Evolutionary conservation across 148 eudicot species (phyloP).

Genomic region (Heliosperma pusillum): DNA sequence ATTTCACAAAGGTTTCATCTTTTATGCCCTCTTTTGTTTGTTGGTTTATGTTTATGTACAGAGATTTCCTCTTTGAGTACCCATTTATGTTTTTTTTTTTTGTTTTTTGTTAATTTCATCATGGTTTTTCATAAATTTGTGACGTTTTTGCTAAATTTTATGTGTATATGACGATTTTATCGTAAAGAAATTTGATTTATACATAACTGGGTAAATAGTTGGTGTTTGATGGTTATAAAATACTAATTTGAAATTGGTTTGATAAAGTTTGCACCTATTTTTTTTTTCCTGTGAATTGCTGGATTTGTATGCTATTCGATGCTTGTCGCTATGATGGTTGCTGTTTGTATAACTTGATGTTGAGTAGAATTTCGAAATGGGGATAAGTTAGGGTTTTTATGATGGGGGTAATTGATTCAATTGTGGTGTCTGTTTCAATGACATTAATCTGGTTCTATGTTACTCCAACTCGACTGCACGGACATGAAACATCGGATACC

Average conservation of each 20-base stretch:
- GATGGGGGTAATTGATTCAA: not conserved
- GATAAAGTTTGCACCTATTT: not conserved
- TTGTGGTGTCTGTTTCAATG: not conserved
- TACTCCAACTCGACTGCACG: too few relatives aligned
- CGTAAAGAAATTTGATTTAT: constrained; percentile 15
- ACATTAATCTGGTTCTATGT: too few relatives aligned
- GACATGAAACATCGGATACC: too few relatives aligned
- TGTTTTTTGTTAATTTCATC: not conserved
- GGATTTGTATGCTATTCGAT: constrained; percentile 7
- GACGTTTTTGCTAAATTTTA: not conserved
- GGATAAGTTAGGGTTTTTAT: constrained; percentile 17
- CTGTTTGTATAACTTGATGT: not conserved
- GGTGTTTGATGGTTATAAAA: not conserved
- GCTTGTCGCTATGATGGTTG: too few relatives aligned
- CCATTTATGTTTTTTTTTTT: not conserved
- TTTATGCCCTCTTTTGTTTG: not conserved
- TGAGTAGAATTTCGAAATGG: not conserved
- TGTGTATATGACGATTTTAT: not conserved
- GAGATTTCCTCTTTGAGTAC: not conserved
- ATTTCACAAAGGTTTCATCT: not conserved
- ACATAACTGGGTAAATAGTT: not conserved
- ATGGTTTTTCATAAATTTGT: not conserved
- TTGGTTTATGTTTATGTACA: not conserved
- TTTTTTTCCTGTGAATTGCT: constrained; percentile 9
- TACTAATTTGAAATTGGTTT: not conserved